Conservation (phyloP, 1,284 basidiomycete species). For the Ustilago nuda region DNA sequence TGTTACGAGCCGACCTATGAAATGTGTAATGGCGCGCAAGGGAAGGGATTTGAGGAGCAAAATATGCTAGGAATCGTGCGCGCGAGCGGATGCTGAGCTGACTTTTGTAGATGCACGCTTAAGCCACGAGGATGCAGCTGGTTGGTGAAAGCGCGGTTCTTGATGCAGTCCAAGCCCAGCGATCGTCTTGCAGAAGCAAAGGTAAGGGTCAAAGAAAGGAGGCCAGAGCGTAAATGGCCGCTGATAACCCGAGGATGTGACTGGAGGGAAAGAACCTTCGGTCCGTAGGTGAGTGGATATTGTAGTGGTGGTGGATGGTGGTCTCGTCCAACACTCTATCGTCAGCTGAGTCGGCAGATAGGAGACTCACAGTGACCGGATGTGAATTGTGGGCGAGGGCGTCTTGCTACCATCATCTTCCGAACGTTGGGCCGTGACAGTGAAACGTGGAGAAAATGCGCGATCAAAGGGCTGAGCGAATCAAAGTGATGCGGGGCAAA, state of each 20-base stretch:
- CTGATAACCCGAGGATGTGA: background rate
- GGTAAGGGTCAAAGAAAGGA: background rate
- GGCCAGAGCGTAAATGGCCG: background rate
- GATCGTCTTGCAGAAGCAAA: background rate
- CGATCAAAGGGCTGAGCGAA: slow-evolving; percentile 1
- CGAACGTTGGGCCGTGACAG: background rate
- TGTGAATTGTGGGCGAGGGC: background rate
- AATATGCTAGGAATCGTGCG: background rate
- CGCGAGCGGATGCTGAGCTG: background rate
- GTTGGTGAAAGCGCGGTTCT: background rate
- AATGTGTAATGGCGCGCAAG: background rate
- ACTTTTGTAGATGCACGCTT: background rate
- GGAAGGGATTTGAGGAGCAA: background rate
- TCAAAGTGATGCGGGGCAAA: slow-evolving; percentile 13
- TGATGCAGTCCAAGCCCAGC: background rate
- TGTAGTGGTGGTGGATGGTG: background rate
- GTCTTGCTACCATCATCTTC: slow-evolving; percentile 12
- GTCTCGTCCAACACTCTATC: background rate
- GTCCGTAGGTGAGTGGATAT: background rate
- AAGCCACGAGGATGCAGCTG: background rate
- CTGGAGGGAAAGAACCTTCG: background rate
- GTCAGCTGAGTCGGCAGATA: background rate
- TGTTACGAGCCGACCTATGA: background rate
- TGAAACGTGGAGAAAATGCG: background rate
- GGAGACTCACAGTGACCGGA: background rate